A percentile compares a stretch with the other conserved stretches of the same genome.
Evolutionary conservation across 129 eudicot species (phyloP).

Genomic region (Flaveria linearis): DNA sequence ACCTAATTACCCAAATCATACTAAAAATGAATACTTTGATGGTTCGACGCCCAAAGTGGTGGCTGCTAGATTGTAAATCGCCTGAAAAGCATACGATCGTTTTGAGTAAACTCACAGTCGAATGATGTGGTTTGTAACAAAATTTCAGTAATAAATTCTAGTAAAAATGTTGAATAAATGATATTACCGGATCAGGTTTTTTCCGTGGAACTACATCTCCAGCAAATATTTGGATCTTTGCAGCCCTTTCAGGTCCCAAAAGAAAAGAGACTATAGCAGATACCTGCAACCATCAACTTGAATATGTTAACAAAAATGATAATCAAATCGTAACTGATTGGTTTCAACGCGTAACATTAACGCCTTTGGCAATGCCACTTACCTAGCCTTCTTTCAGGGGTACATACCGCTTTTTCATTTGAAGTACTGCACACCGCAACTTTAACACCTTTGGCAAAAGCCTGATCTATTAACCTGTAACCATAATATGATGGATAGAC

Average conservation of each 20-base stretch:
- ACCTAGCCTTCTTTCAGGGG: background rate
- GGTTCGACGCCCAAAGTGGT: slow-evolving; percentile 81
- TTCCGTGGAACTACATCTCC: slow-evolving; percentile 98
- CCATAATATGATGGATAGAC: background rate
- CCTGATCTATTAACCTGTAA: slow-evolving; percentile 91
- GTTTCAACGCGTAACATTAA: no score
- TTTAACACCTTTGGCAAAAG: slow-evolving; percentile 78
- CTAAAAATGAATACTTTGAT: slow-evolving; percentile 56
- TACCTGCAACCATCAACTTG: slow-evolving; percentile 49
- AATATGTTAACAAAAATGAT: background rate
- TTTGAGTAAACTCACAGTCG: background rate
- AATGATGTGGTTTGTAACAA: background rate
- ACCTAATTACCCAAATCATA: no score
- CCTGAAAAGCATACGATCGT: slow-evolving; percentile 49
- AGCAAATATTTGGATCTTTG: slow-evolving; percentile 83
- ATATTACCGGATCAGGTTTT: slow-evolving; percentile 94
- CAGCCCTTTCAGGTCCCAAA: slow-evolving; percentile 90
- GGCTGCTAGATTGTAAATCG: slow-evolving; percentile 87
- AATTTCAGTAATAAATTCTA: background rate
- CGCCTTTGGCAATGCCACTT: background rate
- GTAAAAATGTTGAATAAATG: background rate
- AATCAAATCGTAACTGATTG: no score
- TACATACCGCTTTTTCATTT: slow-evolving; percentile 97
- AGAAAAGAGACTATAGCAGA: slow-evolving; percentile 94
- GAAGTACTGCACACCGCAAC: slow-evolving; percentile 99